A percentile compares a stretch with the other conserved stretches of the same genome.
These are phyloP conservation scores for Chaetomiaceae sp. DNA, from an alignment of 2,329 filamentous ascomycete species.

Conservation along the genomic window DNA sequence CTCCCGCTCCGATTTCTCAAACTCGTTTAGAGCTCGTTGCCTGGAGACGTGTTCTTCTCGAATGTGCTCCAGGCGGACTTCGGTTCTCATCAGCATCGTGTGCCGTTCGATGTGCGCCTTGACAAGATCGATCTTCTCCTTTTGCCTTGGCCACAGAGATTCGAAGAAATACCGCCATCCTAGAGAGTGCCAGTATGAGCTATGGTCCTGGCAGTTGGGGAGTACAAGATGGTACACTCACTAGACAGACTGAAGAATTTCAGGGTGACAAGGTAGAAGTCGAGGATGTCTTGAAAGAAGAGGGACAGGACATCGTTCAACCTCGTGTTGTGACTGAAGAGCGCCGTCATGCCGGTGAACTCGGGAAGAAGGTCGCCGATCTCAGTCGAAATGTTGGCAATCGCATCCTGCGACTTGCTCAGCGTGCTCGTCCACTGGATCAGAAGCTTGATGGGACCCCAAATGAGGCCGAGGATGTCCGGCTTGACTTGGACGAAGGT, in stretches of 20 bases:
- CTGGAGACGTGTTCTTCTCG: not conserved
- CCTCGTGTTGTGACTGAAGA: constrained; percentile 23
- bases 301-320: not conserved
- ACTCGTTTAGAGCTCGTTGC: not conserved
- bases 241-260: constrained; percentile 3
- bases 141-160: not conserved
- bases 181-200: not conserved
- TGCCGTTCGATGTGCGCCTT: not conserved
- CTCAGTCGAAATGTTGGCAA: constrained; percentile 12
- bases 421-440: constrained; percentile 56
- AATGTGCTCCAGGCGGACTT: not conserved
- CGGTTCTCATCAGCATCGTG: not conserved
- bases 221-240: not conserved
- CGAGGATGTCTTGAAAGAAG: constrained; percentile 6
- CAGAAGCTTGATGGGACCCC: constrained; percentile 40
- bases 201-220: not conserved
- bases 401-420: constrained; percentile 18
- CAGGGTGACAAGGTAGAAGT: not conserved
- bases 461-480: constrained; percentile 33
- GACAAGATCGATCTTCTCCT: constrained; percentile 1
- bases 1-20: not conserved
- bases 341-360: constrained; percentile 20
- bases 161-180: not conserved
- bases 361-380: constrained; percentile 25
- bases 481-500: constrained; percentile 32